phyloP scores from a whole-genome alignment of 2,329 filamentous ascomycete genomes.

The Lecanicillium sp. region DNA sequence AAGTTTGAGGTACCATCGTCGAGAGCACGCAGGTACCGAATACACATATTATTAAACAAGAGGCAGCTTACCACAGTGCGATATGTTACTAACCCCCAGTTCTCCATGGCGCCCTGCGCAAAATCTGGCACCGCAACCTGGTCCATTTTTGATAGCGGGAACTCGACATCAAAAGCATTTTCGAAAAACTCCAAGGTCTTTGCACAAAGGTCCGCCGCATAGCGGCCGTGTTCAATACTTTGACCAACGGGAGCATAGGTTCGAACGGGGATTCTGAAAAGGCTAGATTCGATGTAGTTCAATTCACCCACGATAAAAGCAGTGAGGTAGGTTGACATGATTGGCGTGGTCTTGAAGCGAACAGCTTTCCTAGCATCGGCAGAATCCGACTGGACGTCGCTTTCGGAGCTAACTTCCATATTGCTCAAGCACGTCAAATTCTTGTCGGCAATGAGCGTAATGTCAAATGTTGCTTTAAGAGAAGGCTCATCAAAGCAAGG shows the following conservation, averaged over 20 bases:
- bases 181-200: constrained; percentile 91
- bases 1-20: too few species aligned
- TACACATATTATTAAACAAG: too few species aligned
- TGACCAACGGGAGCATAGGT: constrained; percentile 88
- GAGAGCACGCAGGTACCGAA: too few species aligned
- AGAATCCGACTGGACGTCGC: constrained; percentile 50
- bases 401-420: constrained; percentile 85
- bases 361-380: constrained; percentile 56
- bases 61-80: constrained; percentile 58
- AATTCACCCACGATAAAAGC: constrained; percentile 93
- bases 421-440: constrained; percentile 84
- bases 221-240: constrained; percentile 82
- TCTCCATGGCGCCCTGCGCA: constrained; percentile 94
- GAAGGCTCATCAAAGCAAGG: constrained; percentile 96
- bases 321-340: constrained; percentile 93
- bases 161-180: constrained; percentile 81
- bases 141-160: constrained; percentile 34
- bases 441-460: constrained; percentile 87
- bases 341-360: constrained; percentile 82
- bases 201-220: constrained; percentile 83
- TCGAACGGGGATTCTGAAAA: constrained; percentile 83
- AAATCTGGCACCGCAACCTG: constrained; percentile 97
- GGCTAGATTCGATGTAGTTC: constrained; percentile 85
- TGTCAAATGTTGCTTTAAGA: constrained; percentile 84
- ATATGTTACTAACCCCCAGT: constrained; percentile 95